Conservation (phyloP, 305 asterid species). For the Fraxinus sp. region DNA sequence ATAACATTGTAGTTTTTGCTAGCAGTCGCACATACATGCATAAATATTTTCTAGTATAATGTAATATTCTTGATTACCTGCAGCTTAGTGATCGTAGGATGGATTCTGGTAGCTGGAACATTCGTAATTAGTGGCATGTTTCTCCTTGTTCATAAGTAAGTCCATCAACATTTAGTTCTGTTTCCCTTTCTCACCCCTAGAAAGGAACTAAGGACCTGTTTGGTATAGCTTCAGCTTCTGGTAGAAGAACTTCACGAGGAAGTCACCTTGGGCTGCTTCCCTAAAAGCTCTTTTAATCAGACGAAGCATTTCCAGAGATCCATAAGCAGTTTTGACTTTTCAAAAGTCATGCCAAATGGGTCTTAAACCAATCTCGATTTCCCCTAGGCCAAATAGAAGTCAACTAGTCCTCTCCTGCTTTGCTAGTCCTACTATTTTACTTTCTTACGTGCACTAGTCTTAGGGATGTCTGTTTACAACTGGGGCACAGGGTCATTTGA, state of each 20-base stretch:
- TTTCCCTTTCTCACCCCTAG: background rate
- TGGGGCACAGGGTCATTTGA: background rate
- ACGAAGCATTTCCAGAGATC: background rate
- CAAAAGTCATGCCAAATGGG: background rate
- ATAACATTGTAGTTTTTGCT: background rate
- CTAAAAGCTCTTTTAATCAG: background rate
- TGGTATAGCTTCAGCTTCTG: background rate
- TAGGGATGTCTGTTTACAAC: background rate
- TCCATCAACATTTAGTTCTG: background rate
- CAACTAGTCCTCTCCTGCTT: background rate
- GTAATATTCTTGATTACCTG: background rate
- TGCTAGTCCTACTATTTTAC: background rate
- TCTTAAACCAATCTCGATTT: background rate
- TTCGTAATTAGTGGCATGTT: conserved; percentile 29
- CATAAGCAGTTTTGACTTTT: background rate
- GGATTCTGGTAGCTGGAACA: conserved; percentile 36
- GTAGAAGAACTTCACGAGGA: background rate
- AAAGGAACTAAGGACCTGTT: background rate
- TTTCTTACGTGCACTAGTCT: background rate
- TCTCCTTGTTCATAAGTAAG: conserved; percentile 37
- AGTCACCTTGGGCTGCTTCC: background rate
- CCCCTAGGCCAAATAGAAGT: background rate
- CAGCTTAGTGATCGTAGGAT: conserved; percentile 35
- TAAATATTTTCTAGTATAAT: background rate
- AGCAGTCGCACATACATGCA: background rate